phyloP scores from a whole-genome alignment of 2,329 filamentous ascomycete genomes.

The Ophiostoma populinum region DNA sequence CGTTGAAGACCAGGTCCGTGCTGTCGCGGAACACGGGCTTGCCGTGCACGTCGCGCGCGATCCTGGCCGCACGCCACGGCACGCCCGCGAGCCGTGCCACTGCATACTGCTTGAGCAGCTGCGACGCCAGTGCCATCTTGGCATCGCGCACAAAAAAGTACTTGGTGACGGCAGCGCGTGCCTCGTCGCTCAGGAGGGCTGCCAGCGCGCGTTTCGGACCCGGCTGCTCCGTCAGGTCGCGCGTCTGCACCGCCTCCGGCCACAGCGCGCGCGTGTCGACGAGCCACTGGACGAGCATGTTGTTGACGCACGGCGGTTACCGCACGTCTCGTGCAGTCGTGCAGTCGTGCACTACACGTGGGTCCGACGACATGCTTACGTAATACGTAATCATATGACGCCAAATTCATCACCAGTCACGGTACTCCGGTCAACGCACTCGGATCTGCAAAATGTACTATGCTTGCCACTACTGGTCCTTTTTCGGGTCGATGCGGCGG shows the following conservation, averaged over 20 bases:
- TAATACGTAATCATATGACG: no score
- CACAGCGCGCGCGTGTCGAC: slow-evolving; percentile 43
- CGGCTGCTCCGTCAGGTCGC: slow-evolving; percentile 29
- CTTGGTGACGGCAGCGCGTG: slow-evolving; percentile 38
- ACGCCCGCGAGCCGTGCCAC: slow-evolving; percentile 36
- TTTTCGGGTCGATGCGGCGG: slow-evolving; percentile 23
- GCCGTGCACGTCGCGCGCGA: slow-evolving; percentile 36
- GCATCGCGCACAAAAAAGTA: slow-evolving; percentile 56
- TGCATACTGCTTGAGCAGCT: slow-evolving; percentile 56
- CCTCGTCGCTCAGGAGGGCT: slow-evolving; percentile 30
- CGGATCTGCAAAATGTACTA: no score
- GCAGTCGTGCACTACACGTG: no score
- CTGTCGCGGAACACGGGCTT: slow-evolving; percentile 36
- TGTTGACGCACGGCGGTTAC: slow-evolving; percentile 5
- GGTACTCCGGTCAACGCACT: no score
- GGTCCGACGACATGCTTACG: no score
- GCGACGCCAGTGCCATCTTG: slow-evolving; percentile 55
- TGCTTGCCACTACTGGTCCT: slow-evolving; percentile 13
- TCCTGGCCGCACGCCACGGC: slow-evolving; percentile 40
- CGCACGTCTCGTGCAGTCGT: no score
- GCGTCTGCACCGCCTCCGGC: slow-evolving; percentile 32
- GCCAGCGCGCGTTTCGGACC: slow-evolving; percentile 28
- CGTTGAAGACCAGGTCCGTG: slow-evolving; percentile 47
- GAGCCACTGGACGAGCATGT: slow-evolving; percentile 39
- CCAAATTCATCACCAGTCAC: background rate